Conservation (phyloP, 495 filamentous ascomycete species). For the Podospora conica region DNA sequence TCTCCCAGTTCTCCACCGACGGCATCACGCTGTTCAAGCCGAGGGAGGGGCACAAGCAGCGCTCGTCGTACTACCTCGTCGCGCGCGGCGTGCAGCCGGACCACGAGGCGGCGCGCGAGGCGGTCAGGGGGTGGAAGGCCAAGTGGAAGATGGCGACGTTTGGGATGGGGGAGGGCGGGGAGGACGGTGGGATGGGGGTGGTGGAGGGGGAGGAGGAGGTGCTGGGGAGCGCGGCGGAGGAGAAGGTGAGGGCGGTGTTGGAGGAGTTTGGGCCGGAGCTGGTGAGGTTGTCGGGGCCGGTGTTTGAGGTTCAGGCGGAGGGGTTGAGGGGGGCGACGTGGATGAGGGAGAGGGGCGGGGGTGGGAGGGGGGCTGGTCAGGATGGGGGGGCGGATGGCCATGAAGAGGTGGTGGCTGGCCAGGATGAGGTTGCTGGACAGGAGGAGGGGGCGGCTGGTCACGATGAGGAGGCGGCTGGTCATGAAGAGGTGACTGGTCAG, state of each 20-base stretch:
- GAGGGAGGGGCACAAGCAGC: conserved; percentile 29
- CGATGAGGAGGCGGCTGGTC: too few species aligned
- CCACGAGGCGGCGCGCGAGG: conserved; percentile 27
- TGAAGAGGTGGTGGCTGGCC: background rate
- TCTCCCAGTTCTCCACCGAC: conserved; percentile 34
- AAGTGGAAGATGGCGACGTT: conserved; percentile 46
- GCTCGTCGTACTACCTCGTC: conserved; percentile 54
- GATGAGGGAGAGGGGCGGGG: conserved; percentile 2
- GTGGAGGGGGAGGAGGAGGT: conserved; percentile 16
- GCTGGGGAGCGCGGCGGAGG: conserved; percentile 2
- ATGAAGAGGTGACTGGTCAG: background rate
- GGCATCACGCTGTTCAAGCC: conserved; percentile 46
- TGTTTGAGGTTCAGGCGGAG: conserved; percentile 41
- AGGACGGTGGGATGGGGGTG: conserved; percentile 6
- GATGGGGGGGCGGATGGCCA: too few species aligned
- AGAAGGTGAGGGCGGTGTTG: conserved; percentile 29
- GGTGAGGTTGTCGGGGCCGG: conserved; percentile 26
- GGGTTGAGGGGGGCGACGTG: conserved; percentile 36
- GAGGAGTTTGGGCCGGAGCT: conserved; percentile 37
- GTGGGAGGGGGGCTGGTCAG: background rate
- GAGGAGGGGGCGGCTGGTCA: background rate
- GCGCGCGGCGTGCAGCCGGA: conserved; percentile 39
- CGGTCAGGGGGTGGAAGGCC: conserved; percentile 38
- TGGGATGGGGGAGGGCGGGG: conserved; percentile 17
- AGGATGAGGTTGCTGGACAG: too few species aligned